Evolutionary conservation across 2,329 filamentous ascomycete genomes (phyloP).

Genomic region (Cordyceps fumosorosea): DNA sequence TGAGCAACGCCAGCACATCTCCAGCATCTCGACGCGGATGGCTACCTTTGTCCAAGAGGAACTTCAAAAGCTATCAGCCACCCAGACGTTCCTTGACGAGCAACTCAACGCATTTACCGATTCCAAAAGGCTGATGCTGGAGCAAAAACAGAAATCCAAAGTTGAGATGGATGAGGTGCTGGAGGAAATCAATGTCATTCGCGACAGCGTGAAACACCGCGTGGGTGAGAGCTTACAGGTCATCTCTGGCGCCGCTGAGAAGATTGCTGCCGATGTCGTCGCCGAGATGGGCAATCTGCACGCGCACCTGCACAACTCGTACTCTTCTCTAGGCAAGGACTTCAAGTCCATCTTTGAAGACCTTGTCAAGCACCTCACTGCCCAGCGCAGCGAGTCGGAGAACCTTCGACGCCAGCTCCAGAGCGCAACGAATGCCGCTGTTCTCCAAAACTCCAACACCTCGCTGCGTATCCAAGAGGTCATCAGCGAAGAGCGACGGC

Average conservation of each 20-base stretch:
- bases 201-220: constrained; percentile 79
- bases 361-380: constrained; percentile 64
- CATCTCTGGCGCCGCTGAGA: constrained; percentile 75
- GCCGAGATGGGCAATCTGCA: constrained; percentile 82
- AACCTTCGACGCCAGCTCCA: constrained; percentile 65
- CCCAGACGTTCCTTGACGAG: constrained; percentile 63
- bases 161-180: constrained; percentile 87
- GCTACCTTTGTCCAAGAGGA: constrained; percentile 70
- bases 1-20: constrained; percentile 66
- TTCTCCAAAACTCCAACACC: constrained; percentile 61
- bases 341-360: constrained; percentile 83
- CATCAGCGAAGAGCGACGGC: constrained; percentile 68
- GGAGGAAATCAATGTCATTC: constrained; percentile 83
- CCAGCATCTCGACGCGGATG: constrained; percentile 64
- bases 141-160: constrained; percentile 62
- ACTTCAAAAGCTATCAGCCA: constrained; percentile 61
- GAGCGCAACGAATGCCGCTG: constrained; percentile 59
- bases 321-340: constrained; percentile 74
- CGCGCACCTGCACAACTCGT: constrained; percentile 75
- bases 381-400: constrained; percentile 72
- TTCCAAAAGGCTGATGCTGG: constrained; percentile 61
- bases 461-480: constrained; percentile 61
- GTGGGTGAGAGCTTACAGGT: constrained; percentile 80
- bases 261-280: constrained; percentile 83
- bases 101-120: constrained; percentile 62